phyloP scores from a whole-genome alignment of 2,329 filamentous ascomycete species.

The Fusarium pseudograminearum region DNA sequence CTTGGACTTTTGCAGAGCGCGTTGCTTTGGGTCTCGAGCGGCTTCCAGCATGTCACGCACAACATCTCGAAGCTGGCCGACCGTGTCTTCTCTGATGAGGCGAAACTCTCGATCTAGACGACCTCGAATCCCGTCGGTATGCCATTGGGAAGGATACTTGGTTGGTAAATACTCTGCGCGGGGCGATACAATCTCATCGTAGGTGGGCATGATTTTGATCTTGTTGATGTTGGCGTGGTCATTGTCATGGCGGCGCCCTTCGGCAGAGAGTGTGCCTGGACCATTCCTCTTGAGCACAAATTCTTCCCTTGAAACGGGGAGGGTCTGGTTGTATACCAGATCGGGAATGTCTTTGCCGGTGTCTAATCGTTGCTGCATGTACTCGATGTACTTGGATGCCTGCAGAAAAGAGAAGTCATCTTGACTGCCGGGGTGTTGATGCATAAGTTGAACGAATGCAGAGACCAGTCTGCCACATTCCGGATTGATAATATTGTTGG shows the following conservation, averaged over 20 bases:
- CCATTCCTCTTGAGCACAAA: background rate
- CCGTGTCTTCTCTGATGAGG: conserved; percentile 66
- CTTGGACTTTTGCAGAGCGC: background rate
- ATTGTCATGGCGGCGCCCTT: background rate
- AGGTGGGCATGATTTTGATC: conserved; percentile 12
- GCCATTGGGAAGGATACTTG: conserved; percentile 43
- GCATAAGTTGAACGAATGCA: background rate
- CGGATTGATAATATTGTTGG: background rate
- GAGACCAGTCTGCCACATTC: background rate
- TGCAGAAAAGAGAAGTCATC: background rate
- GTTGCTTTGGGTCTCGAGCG: conserved; percentile 14
- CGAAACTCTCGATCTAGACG: conserved; percentile 68
- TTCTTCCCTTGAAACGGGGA: background rate
- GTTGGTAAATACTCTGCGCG: background rate
- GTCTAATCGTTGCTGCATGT: conserved; percentile 2
- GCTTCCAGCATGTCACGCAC: conserved; percentile 50
- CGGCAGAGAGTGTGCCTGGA: background rate
- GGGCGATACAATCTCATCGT: conserved; percentile 1
- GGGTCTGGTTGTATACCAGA: background rate
- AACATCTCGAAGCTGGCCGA: conserved; percentile 65
- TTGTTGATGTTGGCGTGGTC: background rate
- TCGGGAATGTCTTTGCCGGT: background rate
- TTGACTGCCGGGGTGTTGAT: background rate
- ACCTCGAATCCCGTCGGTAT: conserved; percentile 56
- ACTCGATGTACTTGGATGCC: conserved; percentile 1